phyloP scores from a whole-genome alignment of 192 early-diverging fungal genomes.

The Rhizophagus clarus region DNA sequence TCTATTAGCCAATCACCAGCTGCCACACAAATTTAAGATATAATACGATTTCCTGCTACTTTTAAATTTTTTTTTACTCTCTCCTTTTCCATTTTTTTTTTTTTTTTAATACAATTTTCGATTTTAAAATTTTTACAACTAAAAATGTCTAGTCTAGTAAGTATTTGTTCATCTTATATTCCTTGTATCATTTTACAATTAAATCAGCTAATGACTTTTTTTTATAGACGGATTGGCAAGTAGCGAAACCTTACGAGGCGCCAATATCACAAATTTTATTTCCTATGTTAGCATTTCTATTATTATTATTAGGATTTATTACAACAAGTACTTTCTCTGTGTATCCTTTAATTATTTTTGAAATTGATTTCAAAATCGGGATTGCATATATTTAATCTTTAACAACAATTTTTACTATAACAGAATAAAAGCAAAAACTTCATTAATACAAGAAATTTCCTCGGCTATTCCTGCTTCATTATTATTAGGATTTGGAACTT shows the following conservation, averaged over 20 bases:
- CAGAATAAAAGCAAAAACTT: constrained; percentile 13
- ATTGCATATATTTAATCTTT: neutral
- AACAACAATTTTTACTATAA: neutral
- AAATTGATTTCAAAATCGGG: neutral
- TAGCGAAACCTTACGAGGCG: neutral
- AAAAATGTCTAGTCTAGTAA: neutral
- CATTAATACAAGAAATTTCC: constrained; percentile 30
- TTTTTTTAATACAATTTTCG: too few relatives aligned
- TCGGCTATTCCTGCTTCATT: constrained; percentile 40
- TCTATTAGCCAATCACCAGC: too few relatives aligned
- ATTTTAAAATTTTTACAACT: too few relatives aligned
- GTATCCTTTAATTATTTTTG: constrained; percentile 26
- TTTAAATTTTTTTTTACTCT: too few relatives aligned
- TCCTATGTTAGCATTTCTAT: constrained; percentile 13
- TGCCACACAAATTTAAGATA: too few relatives aligned
- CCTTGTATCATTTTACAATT: neutral
- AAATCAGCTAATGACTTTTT: neutral
- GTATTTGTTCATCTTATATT: neutral
- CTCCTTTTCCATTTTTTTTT: too few relatives aligned
- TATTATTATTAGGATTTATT: constrained; percentile 20
- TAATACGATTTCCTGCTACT: too few relatives aligned
- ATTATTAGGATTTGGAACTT: constrained; percentile 40
- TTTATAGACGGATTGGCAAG: neutral
- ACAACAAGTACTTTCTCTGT: constrained; percentile 25
- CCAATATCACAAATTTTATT: constrained; percentile 9